Conservation (phyloP, 139 green algal genomes). For the Auxenochlorella pyrenoidosa region DNA sequence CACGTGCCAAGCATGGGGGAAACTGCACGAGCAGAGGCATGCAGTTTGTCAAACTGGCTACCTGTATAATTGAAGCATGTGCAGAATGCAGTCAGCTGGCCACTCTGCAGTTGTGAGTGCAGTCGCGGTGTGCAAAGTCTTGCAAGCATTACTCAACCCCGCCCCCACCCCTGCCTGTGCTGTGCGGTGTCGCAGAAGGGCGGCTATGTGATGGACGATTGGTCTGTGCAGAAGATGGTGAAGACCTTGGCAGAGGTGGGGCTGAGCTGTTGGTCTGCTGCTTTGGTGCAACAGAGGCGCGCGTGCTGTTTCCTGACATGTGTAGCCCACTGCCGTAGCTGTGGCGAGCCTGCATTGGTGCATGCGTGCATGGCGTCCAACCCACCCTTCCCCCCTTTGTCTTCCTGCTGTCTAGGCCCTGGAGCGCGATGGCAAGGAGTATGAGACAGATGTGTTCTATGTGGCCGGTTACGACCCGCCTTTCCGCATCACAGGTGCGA, state of each 20-base stretch:
- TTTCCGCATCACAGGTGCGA: slow-evolving; percentile 41
- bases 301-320: too few species aligned
- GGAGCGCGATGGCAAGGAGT: slow-evolving; percentile 16
- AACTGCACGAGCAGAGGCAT: too few species aligned
- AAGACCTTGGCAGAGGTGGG: slow-evolving; percentile 29
- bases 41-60: too few species aligned
- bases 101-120: too few species aligned
- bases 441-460: slow-evolving; percentile 27
- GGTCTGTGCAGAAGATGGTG: slow-evolving; percentile 45
- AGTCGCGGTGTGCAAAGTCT: not conserved
- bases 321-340: too few species aligned
- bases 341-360: not conserved
- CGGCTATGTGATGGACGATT: slow-evolving; percentile 59
- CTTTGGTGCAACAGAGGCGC: too few species aligned
- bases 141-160: not conserved
- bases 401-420: slow-evolving; percentile 3
- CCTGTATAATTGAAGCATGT: too few species aligned
- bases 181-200: slow-evolving; percentile 38
- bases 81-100: not conserved
- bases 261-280: not conserved
- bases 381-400: too few species aligned
- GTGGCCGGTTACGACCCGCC: slow-evolving; percentile 61
- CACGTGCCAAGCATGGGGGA: not conserved
- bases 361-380: not conserved
- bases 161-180: not conserved